phyloP scores from a whole-genome alignment of 176 grass and related monocot species.

The Bothriochloa decipiens region DNA sequence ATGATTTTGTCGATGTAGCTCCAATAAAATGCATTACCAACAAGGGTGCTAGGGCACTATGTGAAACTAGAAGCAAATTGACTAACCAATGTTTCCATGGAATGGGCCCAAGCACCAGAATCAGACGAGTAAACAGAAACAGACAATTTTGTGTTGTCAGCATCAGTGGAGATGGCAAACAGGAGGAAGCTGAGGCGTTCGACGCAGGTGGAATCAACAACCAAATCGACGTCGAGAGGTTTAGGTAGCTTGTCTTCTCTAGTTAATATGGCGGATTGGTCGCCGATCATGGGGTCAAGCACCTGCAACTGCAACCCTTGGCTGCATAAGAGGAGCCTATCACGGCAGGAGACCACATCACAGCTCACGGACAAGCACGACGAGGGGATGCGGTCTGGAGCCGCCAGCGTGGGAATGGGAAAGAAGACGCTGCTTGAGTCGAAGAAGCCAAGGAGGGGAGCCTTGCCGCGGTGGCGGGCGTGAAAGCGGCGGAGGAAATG shows the following conservation, averaged over 20 bases:
- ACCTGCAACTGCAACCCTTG: background rate
- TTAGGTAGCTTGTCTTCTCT: background rate
- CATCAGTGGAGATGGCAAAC: no score
- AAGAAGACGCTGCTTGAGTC: background rate
- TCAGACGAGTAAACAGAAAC: no score
- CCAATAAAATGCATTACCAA: background rate
- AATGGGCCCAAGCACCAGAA: no score
- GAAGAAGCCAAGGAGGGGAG: background rate
- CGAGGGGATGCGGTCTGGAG: background rate
- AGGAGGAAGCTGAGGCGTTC: no score
- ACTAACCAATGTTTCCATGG: no score
- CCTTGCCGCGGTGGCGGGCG: background rate
- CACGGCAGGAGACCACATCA: no score
- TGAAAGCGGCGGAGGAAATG: background rate
- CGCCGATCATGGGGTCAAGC: background rate
- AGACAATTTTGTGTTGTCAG: accelerated
- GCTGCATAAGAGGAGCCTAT: background rate
- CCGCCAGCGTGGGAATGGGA: background rate
- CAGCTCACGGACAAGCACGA: background rate
- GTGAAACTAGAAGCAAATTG: background rate
- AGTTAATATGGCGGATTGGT: background rate
- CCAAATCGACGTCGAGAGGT: no score
- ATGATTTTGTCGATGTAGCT: accelerated
- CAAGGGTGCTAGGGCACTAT: background rate
- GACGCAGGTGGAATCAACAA: no score